Base-by-base conservation (phyloP, 2,329 filamentous ascomycete species). In the Coniochaeta prunicola region DNA sequence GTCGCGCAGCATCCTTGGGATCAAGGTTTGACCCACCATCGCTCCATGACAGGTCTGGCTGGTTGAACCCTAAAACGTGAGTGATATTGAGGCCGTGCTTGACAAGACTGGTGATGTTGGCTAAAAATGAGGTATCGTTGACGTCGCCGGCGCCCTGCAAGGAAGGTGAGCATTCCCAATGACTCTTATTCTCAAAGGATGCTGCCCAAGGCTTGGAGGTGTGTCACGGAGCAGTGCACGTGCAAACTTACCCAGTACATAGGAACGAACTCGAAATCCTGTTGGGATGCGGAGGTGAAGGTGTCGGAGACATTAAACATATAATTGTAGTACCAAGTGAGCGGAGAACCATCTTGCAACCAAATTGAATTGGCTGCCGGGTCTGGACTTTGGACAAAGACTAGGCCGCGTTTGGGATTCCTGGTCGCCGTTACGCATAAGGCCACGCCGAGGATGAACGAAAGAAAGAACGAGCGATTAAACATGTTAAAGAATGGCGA, bases 271-370 rank as follows among this genome's bases (percentile, higher is more conserved):
- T 89, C 79, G 64, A 92, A 82, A 17, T 77, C 70, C 6, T 76
- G 73, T 64, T 86, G 80, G 0, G 77, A 64, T 38, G 77, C 66
- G 57, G 76, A 68, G 34, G 70, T 64, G 66, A 80, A 86, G 40
- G 74, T 74, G 0, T 76, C 62, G 0, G 85, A 82, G 1, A 88
- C 87, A 8, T 72, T 69, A 26, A 76, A 68, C 19, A 73, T 72
- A 71, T 92, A 93, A 76, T 92, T 92, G 80, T 92, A 92, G 77
- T 94, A 93, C 90, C 90, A 93, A 2, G 84, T 87, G 57, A 93
- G 73, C 48, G 85, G 82, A 26, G 80, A 83, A 38, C 74, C 76
- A 2, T 74, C 53, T 45, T 76, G 70, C 12, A 78, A 74, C 87
- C 88, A 92, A 64, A 87, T 76, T 34, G 78, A 69, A 72, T 91